Evolutionary conservation across 2,329 filamentous ascomycete genomes (phyloP), one percentile per base, ranked within the genome.

Genomic region (Gaeumannomyces tritici): DNA sequence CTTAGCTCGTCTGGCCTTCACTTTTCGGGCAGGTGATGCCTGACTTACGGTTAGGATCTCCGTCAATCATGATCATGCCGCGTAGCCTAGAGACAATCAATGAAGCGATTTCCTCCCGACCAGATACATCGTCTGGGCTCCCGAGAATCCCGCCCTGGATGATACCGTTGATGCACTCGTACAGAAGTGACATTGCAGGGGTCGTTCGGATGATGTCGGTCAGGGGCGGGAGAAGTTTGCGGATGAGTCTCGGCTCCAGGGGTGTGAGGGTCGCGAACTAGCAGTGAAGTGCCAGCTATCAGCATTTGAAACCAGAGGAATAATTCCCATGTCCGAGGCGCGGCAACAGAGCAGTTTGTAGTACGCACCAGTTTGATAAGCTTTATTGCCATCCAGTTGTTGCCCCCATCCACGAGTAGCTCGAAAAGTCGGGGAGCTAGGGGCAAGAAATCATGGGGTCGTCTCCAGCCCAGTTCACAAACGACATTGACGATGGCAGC

Each of bases 381-480:
- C 74, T 99, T 99, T 73, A 99, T 99, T 64, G 93, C 93, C 93
- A 99, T 98, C 95, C 95, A 99, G 75, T 99, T 99, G 75, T 99
- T 98, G 51, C 89, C 89, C 62, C 92, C 89, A 64, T 96, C 89
- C 15, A 97, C 93, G 29, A 99, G 79, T 24, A 99, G 81, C 71
- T 97, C 93, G 70, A 98, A 99, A 29, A 99, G 76, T 63, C 95
- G 83, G 11, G 95, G 95, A 0, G 95, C 95, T 33, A 99, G 80
- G 18, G 95, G 91, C 33, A 99, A 79, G 69, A 98, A 98, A 74
- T 99, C 95, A 67, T 93, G 89, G 4, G 95, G 95, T 67, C 95
- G 83, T 68, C 95, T 85, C 91, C 93, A 97, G 7, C 93, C 93
- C 54, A 99, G 79, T 75, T 99, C 95, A 74, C 95, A 98, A 6